phyloP scores from a whole-genome alignment of 2,329 filamentous ascomycete species.

The Coniosporium tulheliwenetii region DNA sequence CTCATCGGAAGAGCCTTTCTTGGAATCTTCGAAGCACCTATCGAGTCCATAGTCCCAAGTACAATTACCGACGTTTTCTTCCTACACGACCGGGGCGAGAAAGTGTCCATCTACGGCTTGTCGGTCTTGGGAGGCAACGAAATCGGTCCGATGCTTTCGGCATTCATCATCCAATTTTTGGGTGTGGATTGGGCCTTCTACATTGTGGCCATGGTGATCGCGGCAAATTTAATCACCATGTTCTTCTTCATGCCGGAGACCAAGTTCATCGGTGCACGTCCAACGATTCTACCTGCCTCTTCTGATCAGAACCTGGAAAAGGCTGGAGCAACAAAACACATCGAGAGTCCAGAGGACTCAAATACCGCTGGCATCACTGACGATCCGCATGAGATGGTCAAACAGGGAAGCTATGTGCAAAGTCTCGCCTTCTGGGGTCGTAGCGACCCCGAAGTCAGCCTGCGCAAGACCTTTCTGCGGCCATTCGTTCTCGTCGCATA shows the following conservation, averaged over 20 bases:
- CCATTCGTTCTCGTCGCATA: slow-evolving; percentile 9
- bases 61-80: slow-evolving; percentile 9
- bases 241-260: slow-evolving; percentile 13
- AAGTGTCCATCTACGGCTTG: slow-evolving; percentile 4
- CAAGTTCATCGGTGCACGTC: slow-evolving; percentile 9
- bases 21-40: slow-evolving; percentile 9
- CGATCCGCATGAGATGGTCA: neutral
- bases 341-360: neutral
- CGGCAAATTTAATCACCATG: slow-evolving; percentile 7
- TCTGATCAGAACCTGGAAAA: neutral
- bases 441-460: slow-evolving; percentile 9
- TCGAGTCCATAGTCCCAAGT: slow-evolving; percentile 10
- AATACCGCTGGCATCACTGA: neutral
- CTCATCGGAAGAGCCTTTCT: neutral
- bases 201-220: slow-evolving; percentile 9
- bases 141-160: slow-evolving; percentile 11
- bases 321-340: neutral
- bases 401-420: slow-evolving; percentile 4
- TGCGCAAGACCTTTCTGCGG: slow-evolving; percentile 7
- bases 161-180: slow-evolving; percentile 8
- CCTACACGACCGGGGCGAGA: slow-evolving; percentile 8
- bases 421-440: slow-evolving; percentile 5
- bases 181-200: slow-evolving; percentile 6
- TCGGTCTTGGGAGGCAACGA: slow-evolving; percentile 12
- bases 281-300: slow-evolving; percentile 3